Conservation (phyloP, 345 rosid genomes). For the Pistacia atlantica region DNA sequence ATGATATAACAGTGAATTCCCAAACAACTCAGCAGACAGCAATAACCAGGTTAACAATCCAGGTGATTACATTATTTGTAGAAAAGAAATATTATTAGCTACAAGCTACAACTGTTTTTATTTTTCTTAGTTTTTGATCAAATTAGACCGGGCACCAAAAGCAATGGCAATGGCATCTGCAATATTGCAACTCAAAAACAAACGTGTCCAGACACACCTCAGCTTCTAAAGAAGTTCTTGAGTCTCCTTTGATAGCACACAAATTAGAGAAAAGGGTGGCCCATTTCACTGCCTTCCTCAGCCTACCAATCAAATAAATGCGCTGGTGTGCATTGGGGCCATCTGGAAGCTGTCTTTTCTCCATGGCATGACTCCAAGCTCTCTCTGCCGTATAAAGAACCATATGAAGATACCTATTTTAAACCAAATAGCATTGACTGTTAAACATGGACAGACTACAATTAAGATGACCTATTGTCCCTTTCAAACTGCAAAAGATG, state of each 20-base stretch:
- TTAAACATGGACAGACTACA: constrained; percentile 14
- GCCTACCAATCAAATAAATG: constrained; percentile 85
- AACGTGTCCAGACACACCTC: constrained; percentile 56
- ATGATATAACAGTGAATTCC: neutral
- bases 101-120: neutral
- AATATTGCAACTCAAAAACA: neutral
- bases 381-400: constrained; percentile 92
- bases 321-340: constrained; percentile 92
- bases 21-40: neutral
- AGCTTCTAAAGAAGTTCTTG: constrained; percentile 92
- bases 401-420: constrained; percentile 82
- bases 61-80: neutral
- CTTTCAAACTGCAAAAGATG: neutral
- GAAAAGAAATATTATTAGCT: neutral
- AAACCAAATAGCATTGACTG: constrained; percentile 18
- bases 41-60: neutral
- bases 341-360: constrained; percentile 93
- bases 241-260: constrained; percentile 80
- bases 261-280: constrained; percentile 75
- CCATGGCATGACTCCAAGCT: constrained; percentile 99
- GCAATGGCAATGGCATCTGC: neutral
- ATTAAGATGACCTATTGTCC: constrained; percentile 4
- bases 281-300: constrained; percentile 97
- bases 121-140: neutral
- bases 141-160: neutral